Base-by-base conservation (phyloP, 495 filamentous ascomycete genomes). In the Aspergillus bertholletiae region DNA sequence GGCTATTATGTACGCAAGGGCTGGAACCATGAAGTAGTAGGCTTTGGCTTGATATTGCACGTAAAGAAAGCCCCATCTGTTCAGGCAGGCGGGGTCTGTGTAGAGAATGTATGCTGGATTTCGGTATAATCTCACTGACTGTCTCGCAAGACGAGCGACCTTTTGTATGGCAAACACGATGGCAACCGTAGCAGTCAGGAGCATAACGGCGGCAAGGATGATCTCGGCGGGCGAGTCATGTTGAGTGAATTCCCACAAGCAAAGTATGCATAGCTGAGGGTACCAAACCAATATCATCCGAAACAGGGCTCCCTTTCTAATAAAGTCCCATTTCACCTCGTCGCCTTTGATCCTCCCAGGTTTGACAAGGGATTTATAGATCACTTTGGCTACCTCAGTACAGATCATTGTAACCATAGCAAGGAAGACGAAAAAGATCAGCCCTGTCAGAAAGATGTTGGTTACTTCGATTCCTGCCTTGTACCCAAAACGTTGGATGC, bases 1-100 rank as follows among this genome's bases (percentile, higher is more conserved):
- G 63, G 94, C 54, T 15, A 97, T 66, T 17, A 87, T 84, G 64
- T 97, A 96, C 24, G 76, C 61, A 34, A 98, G 78, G 37, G 88
- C 65, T 0, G 90, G 90, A n/a, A 92, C 82, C 66, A 96, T 87
- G 70, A 95, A 98, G 76, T 94, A 97, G 76, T 96, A 97, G 8
- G 90, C 88, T 3, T 91, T 92, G 12, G 94, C 92, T 51, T 91
- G 87, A 78, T 96, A 98, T 66, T 96, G 94, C 49, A 96, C 88
- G 65, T 97, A 98, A 20, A 98, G 75, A 75, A 97, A 96, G 18
- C 94, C 94, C 94, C 94, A 98, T 74, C 96, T 93, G 83, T 96
- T 96, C 52, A 98, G 74, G 34, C 87, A 83, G 49, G 87, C 78
- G 2, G 90, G 89, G 63, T 98, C 92, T 6, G 94, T 95, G 76